Evolutionary conservation across 2,329 filamentous ascomycete genomes (phyloP).

Genomic region (Geosmithia flava): DNA sequence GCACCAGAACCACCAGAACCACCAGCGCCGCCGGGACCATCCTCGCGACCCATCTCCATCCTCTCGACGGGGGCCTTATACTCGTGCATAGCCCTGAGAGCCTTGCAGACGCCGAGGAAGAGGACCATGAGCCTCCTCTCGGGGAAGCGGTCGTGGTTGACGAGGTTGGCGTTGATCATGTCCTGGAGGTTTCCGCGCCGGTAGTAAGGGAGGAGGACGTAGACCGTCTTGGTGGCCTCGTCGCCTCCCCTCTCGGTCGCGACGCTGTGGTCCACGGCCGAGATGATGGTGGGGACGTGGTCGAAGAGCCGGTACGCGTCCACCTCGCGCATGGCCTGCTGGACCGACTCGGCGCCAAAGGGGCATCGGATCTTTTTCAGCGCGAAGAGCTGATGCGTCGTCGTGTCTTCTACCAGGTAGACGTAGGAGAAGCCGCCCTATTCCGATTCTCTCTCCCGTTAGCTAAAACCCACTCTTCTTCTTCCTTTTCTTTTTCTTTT

Average conservation of each 20-base stretch:
- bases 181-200: conserved; percentile 91
- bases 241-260: conserved; percentile 56
- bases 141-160: conserved; percentile 86
- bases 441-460: background rate
- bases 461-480: background rate
- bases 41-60: conserved; percentile 38
- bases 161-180: conserved; percentile 95
- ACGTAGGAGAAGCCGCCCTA: conserved; percentile 97
- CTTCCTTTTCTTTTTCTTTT: too few relatives aligned
- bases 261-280: conserved; percentile 71
- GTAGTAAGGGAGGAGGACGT: conserved; percentile 94
- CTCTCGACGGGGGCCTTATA: conserved; percentile 46
- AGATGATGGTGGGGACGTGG: conserved; percentile 75
- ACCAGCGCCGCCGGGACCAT: conserved; percentile 20
- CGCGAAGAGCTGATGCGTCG: conserved; percentile 73
- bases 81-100: conserved; percentile 81
- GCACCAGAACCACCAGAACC: conserved; percentile 8
- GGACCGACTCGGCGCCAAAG: conserved; percentile 91
- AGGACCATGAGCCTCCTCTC: conserved; percentile 79
- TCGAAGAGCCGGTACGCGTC: conserved; percentile 90
- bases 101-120: conserved; percentile 84
- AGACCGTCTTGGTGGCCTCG: conserved; percentile 75
- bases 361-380: conserved; percentile 99
- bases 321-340: conserved; percentile 90
- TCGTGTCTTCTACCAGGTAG: conserved; percentile 90